Conservation (phyloP, 2,329 filamentous ascomycete genomes). For the Aspergillus glaucus region DNA sequence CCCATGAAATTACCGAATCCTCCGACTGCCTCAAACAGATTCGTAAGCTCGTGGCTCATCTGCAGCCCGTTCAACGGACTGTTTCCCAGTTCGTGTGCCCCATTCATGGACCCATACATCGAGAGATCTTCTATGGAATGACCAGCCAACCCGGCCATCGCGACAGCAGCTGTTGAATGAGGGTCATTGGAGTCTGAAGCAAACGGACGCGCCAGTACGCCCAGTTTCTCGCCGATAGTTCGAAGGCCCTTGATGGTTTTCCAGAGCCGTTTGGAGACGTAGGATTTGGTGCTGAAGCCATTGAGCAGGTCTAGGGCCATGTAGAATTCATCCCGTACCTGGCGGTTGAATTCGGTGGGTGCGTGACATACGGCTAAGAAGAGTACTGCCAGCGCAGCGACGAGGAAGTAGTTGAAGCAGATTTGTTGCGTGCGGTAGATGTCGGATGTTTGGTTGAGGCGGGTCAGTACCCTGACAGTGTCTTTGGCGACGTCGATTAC, state of each 20-base stretch:
- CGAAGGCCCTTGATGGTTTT: conserved; percentile 59
- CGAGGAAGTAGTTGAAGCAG: conserved; percentile 62
- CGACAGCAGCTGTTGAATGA: conserved; percentile 57
- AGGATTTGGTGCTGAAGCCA: conserved; percentile 55
- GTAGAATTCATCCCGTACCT: conserved; percentile 61
- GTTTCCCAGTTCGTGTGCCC: conserved; percentile 40
- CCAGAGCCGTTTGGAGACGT: conserved; percentile 58
- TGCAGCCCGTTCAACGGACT: conserved; percentile 55
- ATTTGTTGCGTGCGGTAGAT: conserved; percentile 60
- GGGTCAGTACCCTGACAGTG: conserved; percentile 55
- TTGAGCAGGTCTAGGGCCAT: conserved; percentile 60
- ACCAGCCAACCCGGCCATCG: conserved; percentile 60
- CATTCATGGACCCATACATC: conserved; percentile 39
- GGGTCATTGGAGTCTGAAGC: conserved; percentile 45
- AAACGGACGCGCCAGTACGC: conserved; percentile 40
- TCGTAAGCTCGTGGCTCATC: conserved; percentile 55
- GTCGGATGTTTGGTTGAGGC: conserved; percentile 56
- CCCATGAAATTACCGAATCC: conserved; percentile 41
- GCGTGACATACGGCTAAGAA: conserved; percentile 61
- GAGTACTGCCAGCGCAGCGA: conserved; percentile 57
- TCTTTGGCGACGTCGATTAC: conserved; percentile 61
- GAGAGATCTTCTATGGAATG: conserved; percentile 55
- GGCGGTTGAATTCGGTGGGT: conserved; percentile 53
- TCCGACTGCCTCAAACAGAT: conserved; percentile 58
- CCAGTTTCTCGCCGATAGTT: conserved; percentile 56